A percentile compares a stretch with the other conserved stretches of the same genome.
phyloP scores from a whole-genome alignment of 371 early-diverging fungal species.

The Circinella umbellata region DNA sequence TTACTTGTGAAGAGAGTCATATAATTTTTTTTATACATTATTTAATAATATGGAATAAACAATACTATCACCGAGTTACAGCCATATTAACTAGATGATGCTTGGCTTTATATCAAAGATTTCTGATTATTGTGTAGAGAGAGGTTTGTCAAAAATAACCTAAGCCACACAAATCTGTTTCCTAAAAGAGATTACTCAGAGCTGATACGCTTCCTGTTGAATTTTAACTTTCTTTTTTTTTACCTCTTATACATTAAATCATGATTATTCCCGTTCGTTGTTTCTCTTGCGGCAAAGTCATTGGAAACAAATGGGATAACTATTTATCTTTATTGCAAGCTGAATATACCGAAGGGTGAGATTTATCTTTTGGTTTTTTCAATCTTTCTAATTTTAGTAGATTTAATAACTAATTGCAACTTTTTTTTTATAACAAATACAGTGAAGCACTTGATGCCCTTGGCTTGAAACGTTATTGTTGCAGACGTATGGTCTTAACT shows the following conservation, averaged over 20 bases:
- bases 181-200: no score
- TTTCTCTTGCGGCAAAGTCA: constrained; percentile 98
- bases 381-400: not conserved
- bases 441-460: constrained; percentile 93
- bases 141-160: not conserved
- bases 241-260: constrained; percentile 1
- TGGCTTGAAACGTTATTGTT: constrained; percentile 98
- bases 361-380: not conserved
- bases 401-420: not conserved
- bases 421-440: constrained; percentile 7
- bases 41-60: no score
- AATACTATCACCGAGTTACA: no score
- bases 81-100: no score
- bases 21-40: no score
- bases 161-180: not conserved
- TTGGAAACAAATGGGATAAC: constrained; percentile 97
- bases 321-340: constrained; percentile 86
- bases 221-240: not conserved
- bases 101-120: no score
- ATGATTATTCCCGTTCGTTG: constrained; percentile 98
- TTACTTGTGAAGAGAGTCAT: no score
- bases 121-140: no score
- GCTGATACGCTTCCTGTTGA: not conserved
- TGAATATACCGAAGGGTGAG: constrained; percentile 81
- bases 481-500: constrained; percentile 98